Evolutionary conservation across 306 rosid genomes (phyloP).

Genomic region (Chamaecrista fasciculata): DNA sequence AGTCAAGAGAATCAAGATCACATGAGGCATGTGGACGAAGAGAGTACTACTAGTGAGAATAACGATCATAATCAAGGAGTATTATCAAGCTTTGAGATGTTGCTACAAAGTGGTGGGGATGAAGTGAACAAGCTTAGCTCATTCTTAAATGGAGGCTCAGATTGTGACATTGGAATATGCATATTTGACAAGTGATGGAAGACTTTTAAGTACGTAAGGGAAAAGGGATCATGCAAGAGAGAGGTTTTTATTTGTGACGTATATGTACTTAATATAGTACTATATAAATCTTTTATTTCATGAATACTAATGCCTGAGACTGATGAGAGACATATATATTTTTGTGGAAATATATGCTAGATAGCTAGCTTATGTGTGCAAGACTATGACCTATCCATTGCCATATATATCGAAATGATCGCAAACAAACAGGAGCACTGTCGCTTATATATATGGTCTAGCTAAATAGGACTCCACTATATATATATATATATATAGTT

Average conservation of each 20-base stretch:
- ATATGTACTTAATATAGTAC: conserved; percentile 16
- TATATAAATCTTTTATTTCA: conserved; percentile 32
- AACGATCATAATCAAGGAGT: too few species aligned
- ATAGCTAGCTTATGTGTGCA: too few species aligned
- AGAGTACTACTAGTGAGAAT: neutral
- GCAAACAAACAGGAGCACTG: neutral
- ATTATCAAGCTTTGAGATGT: conserved; percentile 49
- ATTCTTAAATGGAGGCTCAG: conserved; percentile 6
- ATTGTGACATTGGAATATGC: conserved; percentile 14
- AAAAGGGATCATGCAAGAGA: neutral
- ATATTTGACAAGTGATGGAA: neutral
- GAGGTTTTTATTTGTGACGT: conserved; percentile 18
- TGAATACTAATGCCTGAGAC: conserved; percentile 20
- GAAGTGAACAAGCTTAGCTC: conserved; percentile 11
- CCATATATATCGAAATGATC: too few species aligned
- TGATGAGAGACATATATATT: conserved; percentile 27
- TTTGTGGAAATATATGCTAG: conserved; percentile 42
- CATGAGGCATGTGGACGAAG: conserved; percentile 35
- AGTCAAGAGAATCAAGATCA: conserved; percentile 53
- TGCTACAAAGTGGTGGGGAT: conserved; percentile 47
- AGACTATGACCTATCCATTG: too few species aligned
- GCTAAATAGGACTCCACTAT: too few species aligned
- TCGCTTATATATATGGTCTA: neutral
- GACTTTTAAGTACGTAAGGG: neutral
- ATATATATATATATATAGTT: neutral